Percentiles rank a stretch among this genome's conserved stretches.
Conservation (phyloP, 192 early-diverging fungal genomes). For the Mortierella hygrophila region DNA sequence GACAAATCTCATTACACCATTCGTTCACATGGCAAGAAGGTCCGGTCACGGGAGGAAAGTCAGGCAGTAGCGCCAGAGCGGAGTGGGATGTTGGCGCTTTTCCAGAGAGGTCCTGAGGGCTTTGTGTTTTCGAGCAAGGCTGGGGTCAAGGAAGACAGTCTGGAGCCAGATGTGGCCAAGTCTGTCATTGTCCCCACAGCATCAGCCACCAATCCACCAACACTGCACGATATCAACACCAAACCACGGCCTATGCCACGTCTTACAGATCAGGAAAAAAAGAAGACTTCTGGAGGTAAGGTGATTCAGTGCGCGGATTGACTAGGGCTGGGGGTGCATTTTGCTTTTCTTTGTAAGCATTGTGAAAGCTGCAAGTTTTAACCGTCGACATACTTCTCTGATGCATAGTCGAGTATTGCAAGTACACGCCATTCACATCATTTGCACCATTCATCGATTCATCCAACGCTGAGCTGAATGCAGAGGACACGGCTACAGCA, state of each 20-base stretch:
- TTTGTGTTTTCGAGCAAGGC: slow-evolving; percentile 60
- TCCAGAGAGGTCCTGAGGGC: slow-evolving; percentile 59
- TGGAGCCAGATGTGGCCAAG: slow-evolving; percentile 20
- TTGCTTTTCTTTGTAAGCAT: background rate
- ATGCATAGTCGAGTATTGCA: slow-evolving; percentile 60
- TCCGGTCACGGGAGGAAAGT: slow-evolving; percentile 36
- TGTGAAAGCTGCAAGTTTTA: background rate
- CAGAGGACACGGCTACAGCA: slow-evolving; percentile 55
- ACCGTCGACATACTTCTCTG: background rate
- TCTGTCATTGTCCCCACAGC: slow-evolving; percentile 21
- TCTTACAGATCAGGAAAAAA: slow-evolving; percentile 32
- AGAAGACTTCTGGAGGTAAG: slow-evolving; percentile 45
- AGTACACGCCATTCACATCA: slow-evolving; percentile 62
- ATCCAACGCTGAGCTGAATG: slow-evolving; percentile 58
- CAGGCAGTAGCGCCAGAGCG: slow-evolving; percentile 25
- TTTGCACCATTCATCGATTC: slow-evolving; percentile 69
- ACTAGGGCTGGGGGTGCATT: background rate
- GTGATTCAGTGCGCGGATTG: no score
- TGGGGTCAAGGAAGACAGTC: slow-evolving; percentile 23
- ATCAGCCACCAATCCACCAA: slow-evolving; percentile 33
- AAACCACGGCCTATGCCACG: slow-evolving; percentile 37
- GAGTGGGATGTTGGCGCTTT: slow-evolving; percentile 56
- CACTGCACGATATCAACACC: slow-evolving; percentile 51
- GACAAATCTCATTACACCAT: slow-evolving; percentile 52
- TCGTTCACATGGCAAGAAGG: slow-evolving; percentile 53